phyloP scores from a whole-genome alignment of 1,284 basidiomycete genomes.

The Moesziomyces globuligerus region DNA sequence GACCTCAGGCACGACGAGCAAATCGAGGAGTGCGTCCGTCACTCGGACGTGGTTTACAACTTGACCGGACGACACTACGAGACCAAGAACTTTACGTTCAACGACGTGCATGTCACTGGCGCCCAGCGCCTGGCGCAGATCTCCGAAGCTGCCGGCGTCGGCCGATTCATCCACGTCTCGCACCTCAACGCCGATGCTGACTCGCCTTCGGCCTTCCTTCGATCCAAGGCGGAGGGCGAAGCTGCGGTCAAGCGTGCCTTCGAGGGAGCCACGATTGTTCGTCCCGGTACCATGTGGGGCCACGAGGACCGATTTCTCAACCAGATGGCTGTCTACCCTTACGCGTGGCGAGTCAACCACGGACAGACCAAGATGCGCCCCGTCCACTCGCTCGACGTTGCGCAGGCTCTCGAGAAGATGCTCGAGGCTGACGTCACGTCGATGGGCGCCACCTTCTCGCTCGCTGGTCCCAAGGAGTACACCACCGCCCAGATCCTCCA shows the following conservation, averaged over 20 bases:
- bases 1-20: conserved; percentile 86
- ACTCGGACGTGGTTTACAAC: conserved; percentile 98
- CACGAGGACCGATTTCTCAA: conserved; percentile 94
- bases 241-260: conserved; percentile 85
- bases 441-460: conserved; percentile 77
- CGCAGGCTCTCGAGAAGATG: conserved; percentile 86
- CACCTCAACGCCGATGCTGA: conserved; percentile 88
- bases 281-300: conserved; percentile 87
- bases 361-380: conserved; percentile 87
- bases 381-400: conserved; percentile 92
- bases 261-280: conserved; percentile 86
- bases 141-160: conserved; percentile 80
- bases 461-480: conserved; percentile 89
- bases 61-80: conserved; percentile 88
- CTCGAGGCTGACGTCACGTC: conserved; percentile 74
- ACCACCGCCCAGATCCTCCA: conserved; percentile 85
- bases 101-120: conserved; percentile 81
- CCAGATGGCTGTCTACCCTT: conserved; percentile 92
- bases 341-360: conserved; percentile 92
- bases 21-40: conserved; percentile 91
- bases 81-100: conserved; percentile 88
- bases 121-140: conserved; percentile 78
- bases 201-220: conserved; percentile 85
- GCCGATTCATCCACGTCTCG: conserved; percentile 91
- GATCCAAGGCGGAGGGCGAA: conserved; percentile 90